These are phyloP conservation scores for Camellia lanceoleosa DNA, from an alignment of 148 eudicot genomes.

Conservation along the genomic window DNA sequence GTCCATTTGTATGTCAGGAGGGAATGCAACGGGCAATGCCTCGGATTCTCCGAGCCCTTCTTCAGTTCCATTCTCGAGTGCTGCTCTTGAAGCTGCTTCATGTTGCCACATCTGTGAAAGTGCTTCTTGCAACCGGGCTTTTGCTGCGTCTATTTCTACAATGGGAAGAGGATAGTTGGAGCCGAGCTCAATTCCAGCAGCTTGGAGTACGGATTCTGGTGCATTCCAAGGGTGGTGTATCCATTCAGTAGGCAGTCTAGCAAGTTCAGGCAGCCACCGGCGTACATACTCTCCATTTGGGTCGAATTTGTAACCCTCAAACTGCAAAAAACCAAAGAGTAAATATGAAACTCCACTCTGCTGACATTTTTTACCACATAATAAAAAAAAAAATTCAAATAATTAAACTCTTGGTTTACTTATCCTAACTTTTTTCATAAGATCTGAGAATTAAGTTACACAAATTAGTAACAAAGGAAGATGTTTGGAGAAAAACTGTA, in stretches of 20 bases:
- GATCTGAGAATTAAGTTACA: no score
- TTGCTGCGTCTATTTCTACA: conserved; percentile 69
- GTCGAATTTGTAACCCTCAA: conserved; percentile 87
- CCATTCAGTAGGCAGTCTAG: conserved; percentile 91
- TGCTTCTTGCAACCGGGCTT: conserved; percentile 68
- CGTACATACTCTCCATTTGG: conserved; percentile 87
- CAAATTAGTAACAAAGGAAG: no score
- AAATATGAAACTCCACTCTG: neutral
- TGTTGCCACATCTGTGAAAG: conserved; percentile 76
- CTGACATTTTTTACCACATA: neutral
- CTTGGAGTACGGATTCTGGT: conserved; percentile 78
- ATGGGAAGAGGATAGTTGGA: conserved; percentile 88
- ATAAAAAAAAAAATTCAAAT: neutral
- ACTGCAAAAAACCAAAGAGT: conserved; percentile 24
- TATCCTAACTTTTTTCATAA: no score
- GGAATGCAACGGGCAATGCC: conserved; percentile 55
- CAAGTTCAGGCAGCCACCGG: conserved; percentile 90
- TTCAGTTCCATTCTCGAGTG: conserved; percentile 72
- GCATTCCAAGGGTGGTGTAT: conserved; percentile 96
- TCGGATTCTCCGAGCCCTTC: conserved; percentile 97
- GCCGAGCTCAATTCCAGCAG: conserved; percentile 88
- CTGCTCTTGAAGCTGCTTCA: conserved; percentile 78
- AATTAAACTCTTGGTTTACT: neutral
- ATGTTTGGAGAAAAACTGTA: no score
- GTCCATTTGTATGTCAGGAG: conserved; percentile 70